Base-by-base conservation (phyloP, 352 stramenopile species). In the Pythium monospermum region DNA sequence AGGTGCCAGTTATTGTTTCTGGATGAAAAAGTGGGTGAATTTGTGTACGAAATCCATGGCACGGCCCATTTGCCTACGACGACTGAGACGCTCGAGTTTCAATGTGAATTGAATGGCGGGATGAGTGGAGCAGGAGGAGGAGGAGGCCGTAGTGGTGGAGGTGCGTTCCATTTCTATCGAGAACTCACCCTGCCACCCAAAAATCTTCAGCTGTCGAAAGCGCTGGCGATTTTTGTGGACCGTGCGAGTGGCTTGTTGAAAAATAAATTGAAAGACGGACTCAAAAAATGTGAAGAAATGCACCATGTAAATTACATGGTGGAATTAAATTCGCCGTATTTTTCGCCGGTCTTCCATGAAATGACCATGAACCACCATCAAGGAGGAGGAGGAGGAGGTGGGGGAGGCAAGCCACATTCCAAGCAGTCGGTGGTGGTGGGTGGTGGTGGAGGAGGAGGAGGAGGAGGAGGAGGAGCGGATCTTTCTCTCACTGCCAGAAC, bases 21-120 rank as follows among this genome's bases (percentile, higher is more conserved):
- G 18, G 88, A 98, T 42, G 82, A 97, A 31, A 86, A 87, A 16
- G 73, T 96, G 3, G 94, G 93, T n/a, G 91, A 98, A 52, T 97
- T 98, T 48, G 72, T 95, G 43, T 96, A 97, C 50, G 88, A 98
- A 52, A 64, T 98, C 3, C 68, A 89, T 19, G 91, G 71, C 0
- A 73, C 80, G 1, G 87, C 91, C 5, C 80, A 79, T 23, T 66
- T 97, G 4, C 93, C 93, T 3, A 36, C 62, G 2, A 77, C 61
- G 42, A 59, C 87, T 6, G 88, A 96, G 43, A 85, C 68, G 6
- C 49, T 97, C 5, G 72, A 87, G 49, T 85, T 97, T 13, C 71
- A 87, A 38, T 87, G 90, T 25, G 85, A 96, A 23, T 37, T 67
- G 10, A 46, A 53, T 49, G 13, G 59, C 12, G 41, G 21, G 6